Evolutionary conservation across 2,329 filamentous ascomycete genomes (phyloP).

Genomic region (Microsporum ferrugineum): DNA sequence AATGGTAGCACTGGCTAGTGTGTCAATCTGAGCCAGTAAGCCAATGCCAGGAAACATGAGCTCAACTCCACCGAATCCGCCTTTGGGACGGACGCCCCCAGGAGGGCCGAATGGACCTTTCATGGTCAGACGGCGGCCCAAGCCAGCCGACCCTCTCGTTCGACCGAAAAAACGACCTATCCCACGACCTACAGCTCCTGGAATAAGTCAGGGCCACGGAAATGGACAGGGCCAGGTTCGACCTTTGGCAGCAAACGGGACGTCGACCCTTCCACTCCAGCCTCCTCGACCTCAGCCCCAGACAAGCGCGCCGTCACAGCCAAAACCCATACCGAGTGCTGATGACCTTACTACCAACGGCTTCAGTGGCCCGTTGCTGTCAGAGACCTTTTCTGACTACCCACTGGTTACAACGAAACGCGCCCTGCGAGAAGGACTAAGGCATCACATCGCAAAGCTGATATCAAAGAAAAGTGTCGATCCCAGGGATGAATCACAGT

Average conservation of each 20-base stretch:
- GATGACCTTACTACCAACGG: slow-evolving; percentile 30
- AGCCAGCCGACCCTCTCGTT: slow-evolving; percentile 51
- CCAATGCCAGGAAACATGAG: slow-evolving; percentile 15
- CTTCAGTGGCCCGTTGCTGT: slow-evolving; percentile 33
- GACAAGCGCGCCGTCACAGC: slow-evolving; percentile 12
- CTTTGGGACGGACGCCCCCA: slow-evolving; percentile 35
- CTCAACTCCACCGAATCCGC: slow-evolving; percentile 33
- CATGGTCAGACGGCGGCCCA: slow-evolving; percentile 39
- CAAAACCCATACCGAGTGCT: slow-evolving; percentile 15
- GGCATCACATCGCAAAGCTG: slow-evolving; percentile 80
- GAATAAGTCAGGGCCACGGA: not conserved
- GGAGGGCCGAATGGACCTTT: slow-evolving; percentile 38
- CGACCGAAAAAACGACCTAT: slow-evolving; percentile 43
- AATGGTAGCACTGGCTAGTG: not conserved
- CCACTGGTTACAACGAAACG: slow-evolving; percentile 77
- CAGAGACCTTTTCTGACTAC: slow-evolving; percentile 40
- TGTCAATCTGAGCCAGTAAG: not conserved
- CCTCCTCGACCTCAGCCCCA: slow-evolving; percentile 13
- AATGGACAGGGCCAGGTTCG: not conserved
- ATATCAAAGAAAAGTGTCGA: slow-evolving; percentile 52
- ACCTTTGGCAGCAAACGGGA: slow-evolving; percentile 15
- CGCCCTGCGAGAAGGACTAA: slow-evolving; percentile 63
- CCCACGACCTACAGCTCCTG: slow-evolving; percentile 17
- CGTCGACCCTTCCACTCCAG: slow-evolving; percentile 15
- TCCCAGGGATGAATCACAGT: slow-evolving; percentile 65